These are phyloP conservation scores for Sporisorium iseilematis-ciliati DNA, from an alignment of 1,284 basidiomycete species.

Conservation along the genomic window DNA sequence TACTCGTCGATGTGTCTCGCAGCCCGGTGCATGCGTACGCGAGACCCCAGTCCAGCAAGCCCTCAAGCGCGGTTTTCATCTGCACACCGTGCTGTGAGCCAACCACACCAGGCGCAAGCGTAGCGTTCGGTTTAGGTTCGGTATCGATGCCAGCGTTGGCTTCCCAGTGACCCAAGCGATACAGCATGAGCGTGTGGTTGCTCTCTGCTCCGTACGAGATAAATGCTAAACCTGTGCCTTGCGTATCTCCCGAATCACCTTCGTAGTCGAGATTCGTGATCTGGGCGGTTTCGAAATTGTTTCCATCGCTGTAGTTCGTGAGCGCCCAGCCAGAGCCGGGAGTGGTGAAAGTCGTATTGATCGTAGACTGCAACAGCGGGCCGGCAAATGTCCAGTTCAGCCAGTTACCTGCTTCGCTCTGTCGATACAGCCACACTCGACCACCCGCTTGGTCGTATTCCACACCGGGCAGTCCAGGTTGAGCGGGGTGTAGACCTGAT, in stretches of 20 bases:
- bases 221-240: constrained; percentile 18
- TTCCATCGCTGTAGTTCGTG: constrained; percentile 29
- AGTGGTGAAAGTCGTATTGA: constrained; percentile 34
- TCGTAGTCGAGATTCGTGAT: constrained; percentile 21
- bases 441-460: constrained; percentile 21
- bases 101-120: constrained; percentile 13
- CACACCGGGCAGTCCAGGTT: constrained; percentile 19
- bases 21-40: constrained; percentile 42
- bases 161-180: constrained; percentile 36
- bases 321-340: constrained; percentile 26
- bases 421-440: constrained; percentile 33
- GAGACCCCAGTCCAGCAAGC: constrained; percentile 32
- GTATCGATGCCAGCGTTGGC: constrained; percentile 1
- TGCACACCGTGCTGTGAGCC: constrained; percentile 12
- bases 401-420: constrained; percentile 23
- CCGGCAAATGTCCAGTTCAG: constrained; percentile 36
- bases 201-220: constrained; percentile 36
- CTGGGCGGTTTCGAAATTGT: constrained; percentile 36
- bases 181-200: constrained; percentile 36
- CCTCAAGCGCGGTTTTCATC: constrained; percentile 27
- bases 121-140: constrained; percentile 11
- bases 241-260: constrained; percentile 16
- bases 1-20: constrained; percentile 5
- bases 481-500: constrained; percentile 18
- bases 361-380: constrained; percentile 13